phyloP scores from a whole-genome alignment of 2,329 filamentous ascomycete species.

The Hypomyces perniciosus region DNA sequence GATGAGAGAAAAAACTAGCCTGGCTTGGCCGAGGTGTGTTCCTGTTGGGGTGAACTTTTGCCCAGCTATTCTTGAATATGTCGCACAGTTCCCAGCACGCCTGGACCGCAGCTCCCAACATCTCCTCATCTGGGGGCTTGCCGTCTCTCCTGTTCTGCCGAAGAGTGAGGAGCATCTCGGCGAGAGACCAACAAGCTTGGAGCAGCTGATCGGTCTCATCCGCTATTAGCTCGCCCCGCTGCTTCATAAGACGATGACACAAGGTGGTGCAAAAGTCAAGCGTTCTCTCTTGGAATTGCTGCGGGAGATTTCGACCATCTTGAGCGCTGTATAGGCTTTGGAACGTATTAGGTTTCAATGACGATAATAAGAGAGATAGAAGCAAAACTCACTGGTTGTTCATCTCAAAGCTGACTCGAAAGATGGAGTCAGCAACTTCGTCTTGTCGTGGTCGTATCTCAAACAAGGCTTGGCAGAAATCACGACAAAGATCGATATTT shows the following conservation, averaged over 20 bases:
- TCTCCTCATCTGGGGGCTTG: slow-evolving; percentile 69
- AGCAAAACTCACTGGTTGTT: slow-evolving; percentile 69
- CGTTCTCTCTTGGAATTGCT: slow-evolving; percentile 82
- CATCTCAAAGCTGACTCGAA: slow-evolving; percentile 88
- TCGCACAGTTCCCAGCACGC: slow-evolving; percentile 94
- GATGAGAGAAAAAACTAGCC: slow-evolving; percentile 58
- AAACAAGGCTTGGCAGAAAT: slow-evolving; percentile 88
- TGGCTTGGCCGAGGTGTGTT: slow-evolving; percentile 80
- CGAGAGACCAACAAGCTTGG: slow-evolving; percentile 80
- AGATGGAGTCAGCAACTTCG: slow-evolving; percentile 74
- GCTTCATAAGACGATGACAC: slow-evolving; percentile 95
- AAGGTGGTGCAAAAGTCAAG: slow-evolving; percentile 92
- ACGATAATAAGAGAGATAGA: neutral
- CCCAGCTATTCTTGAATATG: slow-evolving; percentile 88
- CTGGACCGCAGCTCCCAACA: slow-evolving; percentile 81
- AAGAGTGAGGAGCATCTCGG: slow-evolving; percentile 88
- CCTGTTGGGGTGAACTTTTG: slow-evolving; percentile 76
- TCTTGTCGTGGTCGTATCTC: slow-evolving; percentile 75
- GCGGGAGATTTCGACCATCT: slow-evolving; percentile 69
- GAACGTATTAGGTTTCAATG: slow-evolving; percentile 13
- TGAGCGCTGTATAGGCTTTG: slow-evolving; percentile 78
- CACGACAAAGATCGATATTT: slow-evolving; percentile 79
- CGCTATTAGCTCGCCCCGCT: slow-evolving; percentile 68
- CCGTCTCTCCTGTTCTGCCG: slow-evolving; percentile 74
- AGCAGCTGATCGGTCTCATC: slow-evolving; percentile 75